Percentiles rank a stretch among this genome's conserved stretches.
Evolutionary conservation across 2,329 filamentous ascomycete genomes (phyloP).

Genomic region (Metarhizium anisopliae): DNA sequence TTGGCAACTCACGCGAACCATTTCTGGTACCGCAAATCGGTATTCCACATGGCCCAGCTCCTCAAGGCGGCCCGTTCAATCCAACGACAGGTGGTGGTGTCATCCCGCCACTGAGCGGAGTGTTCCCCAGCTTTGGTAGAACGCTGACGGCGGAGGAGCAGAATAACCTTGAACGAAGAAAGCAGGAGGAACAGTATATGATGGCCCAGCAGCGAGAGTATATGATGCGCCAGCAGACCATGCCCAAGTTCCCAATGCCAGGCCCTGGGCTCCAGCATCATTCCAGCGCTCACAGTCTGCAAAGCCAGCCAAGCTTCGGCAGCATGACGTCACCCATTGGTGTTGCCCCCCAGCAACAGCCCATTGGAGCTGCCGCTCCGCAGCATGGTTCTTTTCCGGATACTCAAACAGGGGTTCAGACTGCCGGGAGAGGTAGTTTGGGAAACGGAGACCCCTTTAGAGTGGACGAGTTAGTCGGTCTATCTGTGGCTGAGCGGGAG

Average conservation of each 20-base stretch:
- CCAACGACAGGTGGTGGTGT: constrained; percentile 48
- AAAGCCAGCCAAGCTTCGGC: constrained; percentile 93
- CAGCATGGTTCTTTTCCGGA: constrained; percentile 61
- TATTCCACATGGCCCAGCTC: constrained; percentile 75
- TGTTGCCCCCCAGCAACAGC: constrained; percentile 37
- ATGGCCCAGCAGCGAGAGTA: constrained; percentile 96
- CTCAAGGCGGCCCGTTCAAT: constrained; percentile 39
- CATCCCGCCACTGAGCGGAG: constrained; percentile 82
- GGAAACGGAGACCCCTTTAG: constrained; percentile 44
- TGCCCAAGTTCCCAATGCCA: constrained; percentile 61
- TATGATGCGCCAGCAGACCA: constrained; percentile 74
- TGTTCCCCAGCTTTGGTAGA: constrained; percentile 92
- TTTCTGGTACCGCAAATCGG: constrained; percentile 97
- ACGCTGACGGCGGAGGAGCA: constrained; percentile 96
- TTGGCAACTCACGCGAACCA: constrained; percentile 93
- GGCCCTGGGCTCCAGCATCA: constrained; percentile 67
- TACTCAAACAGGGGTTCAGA: constrained; percentile 27
- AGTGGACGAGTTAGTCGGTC: constrained; percentile 66
- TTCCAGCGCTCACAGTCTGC: constrained; percentile 87
- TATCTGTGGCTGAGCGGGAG: constrained; percentile 47
- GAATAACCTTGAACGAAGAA: constrained; percentile 89
- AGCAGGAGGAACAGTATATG: constrained; percentile 95
- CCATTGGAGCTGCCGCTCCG: constrained; percentile 22
- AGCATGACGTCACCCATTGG: constrained; percentile 84
- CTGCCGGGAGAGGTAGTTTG: constrained; percentile 14